These are phyloP conservation scores for Eutrema heterophyllum DNA, from an alignment of 345 rosid species.

Conservation along the genomic window DNA sequence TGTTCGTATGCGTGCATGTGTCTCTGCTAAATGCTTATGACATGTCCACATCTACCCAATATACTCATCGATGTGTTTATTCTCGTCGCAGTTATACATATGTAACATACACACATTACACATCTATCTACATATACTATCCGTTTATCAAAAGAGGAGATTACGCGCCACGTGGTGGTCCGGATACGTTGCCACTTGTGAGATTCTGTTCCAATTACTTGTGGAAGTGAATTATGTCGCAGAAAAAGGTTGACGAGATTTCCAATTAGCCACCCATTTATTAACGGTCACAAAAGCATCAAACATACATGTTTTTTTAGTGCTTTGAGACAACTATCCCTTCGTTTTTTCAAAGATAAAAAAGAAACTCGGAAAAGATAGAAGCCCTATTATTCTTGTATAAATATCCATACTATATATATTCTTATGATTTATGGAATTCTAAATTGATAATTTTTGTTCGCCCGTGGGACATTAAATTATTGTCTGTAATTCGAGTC, in stretches of 20 bases:
- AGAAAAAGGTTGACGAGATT: slow-evolving; percentile 23
- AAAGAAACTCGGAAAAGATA: neutral
- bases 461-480: neutral
- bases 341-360: neutral
- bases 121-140: neutral
- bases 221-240: slow-evolving; percentile 29
- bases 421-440: neutral
- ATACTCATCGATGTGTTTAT: slow-evolving; percentile 14
- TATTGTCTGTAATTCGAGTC: neutral
- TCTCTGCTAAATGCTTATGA: slow-evolving; percentile 3
- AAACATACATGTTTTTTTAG: slow-evolving; percentile 9
- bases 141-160: neutral
- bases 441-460: neutral
- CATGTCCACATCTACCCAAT: slow-evolving; percentile 18
- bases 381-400: neutral
- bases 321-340: neutral
- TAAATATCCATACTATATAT: neutral
- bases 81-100: neutral
- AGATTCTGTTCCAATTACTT: slow-evolving; percentile 30
- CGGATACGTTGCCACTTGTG: slow-evolving; percentile 18
- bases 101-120: neutral
- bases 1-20: slow-evolving; percentile 11
- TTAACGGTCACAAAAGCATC: slow-evolving; percentile 24
- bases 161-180: neutral
- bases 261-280: slow-evolving; percentile 17